Evolutionary conservation across 148 eudicot genomes (phyloP).

Genomic region (Fagopyrum esculentum): DNA sequence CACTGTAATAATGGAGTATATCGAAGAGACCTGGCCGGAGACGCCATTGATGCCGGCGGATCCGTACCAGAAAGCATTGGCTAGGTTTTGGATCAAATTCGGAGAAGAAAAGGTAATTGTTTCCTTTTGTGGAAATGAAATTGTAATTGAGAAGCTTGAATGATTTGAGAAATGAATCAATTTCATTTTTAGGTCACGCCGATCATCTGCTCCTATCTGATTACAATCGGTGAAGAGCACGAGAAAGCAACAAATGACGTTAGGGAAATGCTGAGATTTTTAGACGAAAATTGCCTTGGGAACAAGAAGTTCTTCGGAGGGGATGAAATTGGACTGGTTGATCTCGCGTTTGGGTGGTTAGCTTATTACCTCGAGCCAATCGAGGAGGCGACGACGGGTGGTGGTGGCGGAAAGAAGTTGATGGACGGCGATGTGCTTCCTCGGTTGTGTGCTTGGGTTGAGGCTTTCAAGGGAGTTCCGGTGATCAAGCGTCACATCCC

Average conservation of each 20-base stretch:
- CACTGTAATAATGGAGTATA: background rate
- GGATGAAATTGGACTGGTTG: background rate
- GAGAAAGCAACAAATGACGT: background rate
- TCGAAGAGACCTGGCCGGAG: slow-evolving; percentile 1
- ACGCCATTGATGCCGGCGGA: background rate
- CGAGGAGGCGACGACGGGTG: background rate
- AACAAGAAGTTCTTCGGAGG: background rate
- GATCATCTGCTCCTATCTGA: background rate
- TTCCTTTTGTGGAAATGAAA: background rate
- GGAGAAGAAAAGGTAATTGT: background rate
- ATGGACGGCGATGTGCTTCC: background rate
- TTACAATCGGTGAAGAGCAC: background rate
- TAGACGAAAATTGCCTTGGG: background rate
- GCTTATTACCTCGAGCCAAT: background rate
- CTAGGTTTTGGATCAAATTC: slow-evolving; percentile 4
- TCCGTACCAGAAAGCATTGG: background rate
- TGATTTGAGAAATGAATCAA: background rate
- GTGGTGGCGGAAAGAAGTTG: background rate
- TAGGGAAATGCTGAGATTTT: background rate
- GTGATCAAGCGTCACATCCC: background rate
- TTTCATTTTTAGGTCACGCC: background rate
- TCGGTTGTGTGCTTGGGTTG: background rate
- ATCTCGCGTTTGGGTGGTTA: background rate
- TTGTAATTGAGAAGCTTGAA: background rate
- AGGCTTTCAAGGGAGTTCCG: background rate